Conservation (phyloP, 148 eudicot genomes). For the Spergularia marina region DNA sequence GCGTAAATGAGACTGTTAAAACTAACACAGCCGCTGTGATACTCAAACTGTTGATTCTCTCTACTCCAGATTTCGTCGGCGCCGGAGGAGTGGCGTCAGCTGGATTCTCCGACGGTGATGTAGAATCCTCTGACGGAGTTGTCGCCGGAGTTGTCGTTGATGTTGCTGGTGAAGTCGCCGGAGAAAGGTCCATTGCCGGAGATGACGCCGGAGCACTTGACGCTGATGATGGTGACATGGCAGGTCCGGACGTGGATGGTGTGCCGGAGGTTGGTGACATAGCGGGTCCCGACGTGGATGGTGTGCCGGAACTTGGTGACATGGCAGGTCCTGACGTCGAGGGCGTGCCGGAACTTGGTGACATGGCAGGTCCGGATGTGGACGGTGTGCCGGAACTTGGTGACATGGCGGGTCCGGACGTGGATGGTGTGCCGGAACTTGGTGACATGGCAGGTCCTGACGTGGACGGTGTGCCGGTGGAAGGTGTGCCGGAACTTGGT, state of each 20-base stretch:
- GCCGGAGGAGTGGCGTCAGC: slow-evolving; percentile 20
- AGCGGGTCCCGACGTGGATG: background rate
- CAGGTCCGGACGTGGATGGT: background rate
- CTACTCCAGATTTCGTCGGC: background rate
- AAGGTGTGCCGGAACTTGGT: background rate
- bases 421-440: background rate
- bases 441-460: slow-evolving; percentile 12
- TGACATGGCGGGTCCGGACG: background rate
- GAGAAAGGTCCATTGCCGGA: background rate
- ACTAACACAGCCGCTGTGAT: background rate
- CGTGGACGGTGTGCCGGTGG: background rate
- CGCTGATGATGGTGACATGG: background rate
- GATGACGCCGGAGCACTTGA: background rate
- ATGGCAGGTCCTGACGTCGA: background rate
- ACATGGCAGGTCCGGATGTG: background rate
- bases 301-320: slow-evolving; percentile 1
- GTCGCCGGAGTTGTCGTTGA: background rate
- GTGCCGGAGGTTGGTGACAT: slow-evolving; percentile 8
- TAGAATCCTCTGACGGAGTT: background rate
- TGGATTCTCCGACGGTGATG: slow-evolving; percentile 5
- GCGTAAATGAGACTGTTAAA: slow-evolving; percentile 12
- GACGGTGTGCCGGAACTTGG: background rate
- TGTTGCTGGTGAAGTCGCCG: background rate
- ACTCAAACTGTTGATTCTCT: background rate
- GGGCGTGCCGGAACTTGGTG: background rate